Percentiles rank a stretch among this genome's conserved stretches.
These are phyloP conservation scores for Diaporthe sp. DNA, from an alignment of 2,329 filamentous ascomycete species.

Conservation along the genomic window DNA sequence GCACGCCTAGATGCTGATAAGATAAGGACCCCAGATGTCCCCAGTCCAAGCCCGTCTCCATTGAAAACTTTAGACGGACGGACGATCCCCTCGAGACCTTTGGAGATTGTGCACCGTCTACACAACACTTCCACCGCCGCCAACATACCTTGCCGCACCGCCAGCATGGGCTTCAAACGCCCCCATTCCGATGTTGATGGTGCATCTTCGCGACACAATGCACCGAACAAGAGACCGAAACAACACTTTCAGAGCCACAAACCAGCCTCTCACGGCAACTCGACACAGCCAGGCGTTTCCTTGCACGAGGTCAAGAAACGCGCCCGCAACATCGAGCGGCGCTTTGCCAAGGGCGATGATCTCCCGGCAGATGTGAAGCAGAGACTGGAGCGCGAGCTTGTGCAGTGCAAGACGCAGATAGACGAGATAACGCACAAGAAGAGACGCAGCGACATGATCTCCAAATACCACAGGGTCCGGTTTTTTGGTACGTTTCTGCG, in stretches of 20 bases:
- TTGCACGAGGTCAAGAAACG: constrained; percentile 72
- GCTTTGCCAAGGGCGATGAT: constrained; percentile 70
- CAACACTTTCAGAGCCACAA: constrained; percentile 54
- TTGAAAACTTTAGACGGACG: constrained; percentile 23
- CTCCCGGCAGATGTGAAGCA: constrained; percentile 76
- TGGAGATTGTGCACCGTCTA: background rate
- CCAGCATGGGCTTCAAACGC: constrained; percentile 48
- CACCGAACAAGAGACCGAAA: constrained; percentile 43
- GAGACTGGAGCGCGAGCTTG: constrained; percentile 80
- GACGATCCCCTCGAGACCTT: background rate
- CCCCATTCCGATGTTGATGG: constrained; percentile 44
- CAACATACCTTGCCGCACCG: background rate
- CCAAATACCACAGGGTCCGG: constrained; percentile 84
- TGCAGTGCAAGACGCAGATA: constrained; percentile 74
- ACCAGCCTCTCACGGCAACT: constrained; percentile 62
- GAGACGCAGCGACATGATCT: constrained; percentile 77
- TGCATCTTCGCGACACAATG: constrained; percentile 36
- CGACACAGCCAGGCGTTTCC: constrained; percentile 51
- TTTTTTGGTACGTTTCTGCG: constrained; percentile 76
- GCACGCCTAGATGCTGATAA: background rate
- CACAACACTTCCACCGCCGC: background rate
- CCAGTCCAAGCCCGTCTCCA: background rate
- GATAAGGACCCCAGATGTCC: constrained; percentile 23
- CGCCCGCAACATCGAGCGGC: constrained; percentile 76
- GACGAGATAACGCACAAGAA: constrained; percentile 70